Base-by-base conservation (phyloP, 1,139 yeast genomes). In the Pichia sp. region DNA sequence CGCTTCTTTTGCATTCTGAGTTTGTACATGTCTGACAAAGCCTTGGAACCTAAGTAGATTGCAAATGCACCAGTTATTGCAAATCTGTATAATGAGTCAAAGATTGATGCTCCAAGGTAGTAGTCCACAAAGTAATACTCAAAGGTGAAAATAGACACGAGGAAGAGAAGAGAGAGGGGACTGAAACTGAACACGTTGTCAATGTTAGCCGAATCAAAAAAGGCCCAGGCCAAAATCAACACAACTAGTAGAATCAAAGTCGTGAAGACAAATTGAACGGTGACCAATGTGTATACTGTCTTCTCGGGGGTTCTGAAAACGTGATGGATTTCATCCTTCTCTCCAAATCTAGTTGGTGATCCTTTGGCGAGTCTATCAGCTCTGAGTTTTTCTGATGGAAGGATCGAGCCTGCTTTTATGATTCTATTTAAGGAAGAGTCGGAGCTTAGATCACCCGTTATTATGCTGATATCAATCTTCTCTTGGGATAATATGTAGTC, bases 81-180 rank as follows among this genome's bases (percentile, higher is more conserved):
- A 10, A 69, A 61, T 45, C 73, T 66, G 44, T 67, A 64, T 33
- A 87, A 56, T 1, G 94, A 77, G 17, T 73, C 67, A 58, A 88
- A 87, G 36, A 88, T 84, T 18, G 85, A 67, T 28, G 74, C 66
- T 22, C 85, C 82, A 47, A 76, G 57, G 60, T 76, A 88, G 62
- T 88, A 88, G 44, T 67, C 69, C 46, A 72, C 59, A 50, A 87
- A 84, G 18, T 73, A 65, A 31, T 61, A 57, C 60, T 87, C 96
- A 47, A 76, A 68, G 5, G 74, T 76, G 15, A 70, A 54, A 32
- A 87, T 55, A 3, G 78, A 60, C 3, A 58, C 58, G 35, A 84
- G 56, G 47, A 83, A 77, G 4, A 69, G 69, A 15, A 60, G 50
- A 52, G 74, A 60, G 50, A 54, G 47, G 55, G 68, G 38, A 6